Evolutionary conservation across 805 yeast species (phyloP).

Genomic region (Candida andamanensis): DNA sequence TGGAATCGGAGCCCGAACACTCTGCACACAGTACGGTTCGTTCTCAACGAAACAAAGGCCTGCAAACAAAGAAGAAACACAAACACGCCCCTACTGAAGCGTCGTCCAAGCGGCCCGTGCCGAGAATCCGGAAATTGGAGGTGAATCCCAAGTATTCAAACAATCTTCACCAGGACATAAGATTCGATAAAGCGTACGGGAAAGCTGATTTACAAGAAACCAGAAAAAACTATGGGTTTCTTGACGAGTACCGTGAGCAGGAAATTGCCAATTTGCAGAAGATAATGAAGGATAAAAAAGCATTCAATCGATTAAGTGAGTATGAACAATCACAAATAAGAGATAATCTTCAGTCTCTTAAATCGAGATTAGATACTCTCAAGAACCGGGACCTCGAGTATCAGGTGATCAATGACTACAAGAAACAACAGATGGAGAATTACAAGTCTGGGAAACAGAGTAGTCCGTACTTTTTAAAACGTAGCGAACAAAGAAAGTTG

Average conservation of each 20-base stretch:
- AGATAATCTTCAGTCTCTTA: slow-evolving; percentile 55
- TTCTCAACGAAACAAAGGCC: not conserved
- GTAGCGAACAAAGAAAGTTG: slow-evolving; percentile 66
- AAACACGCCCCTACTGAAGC: slow-evolving; percentile 89
- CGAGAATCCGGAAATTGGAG: slow-evolving; percentile 68
- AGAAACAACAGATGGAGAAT: slow-evolving; percentile 43
- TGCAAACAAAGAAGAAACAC: slow-evolving; percentile 28
- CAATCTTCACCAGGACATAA: slow-evolving; percentile 66
- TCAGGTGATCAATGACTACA: slow-evolving; percentile 57
- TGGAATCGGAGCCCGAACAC: no score
- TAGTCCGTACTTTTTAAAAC: slow-evolving; percentile 54
- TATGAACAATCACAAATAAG: slow-evolving; percentile 50
- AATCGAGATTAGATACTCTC: slow-evolving; percentile 61
- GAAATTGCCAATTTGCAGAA: slow-evolving; percentile 62
- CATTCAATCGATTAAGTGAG: slow-evolving; percentile 33
- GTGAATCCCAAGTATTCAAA: slow-evolving; percentile 32
- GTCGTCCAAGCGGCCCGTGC: slow-evolving; percentile 67
- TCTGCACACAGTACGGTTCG: no score
- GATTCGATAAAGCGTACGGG: slow-evolving; percentile 90
- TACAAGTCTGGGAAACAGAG: slow-evolving; percentile 47
- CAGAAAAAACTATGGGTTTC: slow-evolving; percentile 74
- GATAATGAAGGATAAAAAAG: slow-evolving; percentile 52
- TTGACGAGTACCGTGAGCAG: slow-evolving; percentile 76
- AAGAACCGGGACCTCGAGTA: slow-evolving; percentile 72
- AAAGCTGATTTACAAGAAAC: slow-evolving; percentile 65